These are phyloP conservation scores for Zancudomyces culisetae DNA, from an alignment of 371 early-diverging fungal species.

Conservation along the genomic window DNA sequence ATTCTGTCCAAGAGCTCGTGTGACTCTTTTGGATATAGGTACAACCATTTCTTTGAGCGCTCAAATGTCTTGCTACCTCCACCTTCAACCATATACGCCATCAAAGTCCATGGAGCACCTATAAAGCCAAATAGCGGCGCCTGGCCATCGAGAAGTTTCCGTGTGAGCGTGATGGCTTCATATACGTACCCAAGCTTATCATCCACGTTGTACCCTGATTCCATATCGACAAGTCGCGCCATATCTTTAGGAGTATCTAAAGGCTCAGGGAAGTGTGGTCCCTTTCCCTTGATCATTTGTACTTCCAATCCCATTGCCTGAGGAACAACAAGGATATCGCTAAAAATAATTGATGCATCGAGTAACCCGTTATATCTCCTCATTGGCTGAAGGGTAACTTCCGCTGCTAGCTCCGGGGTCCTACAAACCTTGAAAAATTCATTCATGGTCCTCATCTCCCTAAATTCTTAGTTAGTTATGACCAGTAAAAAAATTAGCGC, in stretches of 20 bases:
- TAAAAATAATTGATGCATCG: slow-evolving; percentile 94
- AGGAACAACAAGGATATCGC: slow-evolving; percentile 91
- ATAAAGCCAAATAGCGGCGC: slow-evolving; percentile 88
- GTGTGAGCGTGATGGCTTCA: slow-evolving; percentile 84
- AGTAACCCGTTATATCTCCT: slow-evolving; percentile 72
- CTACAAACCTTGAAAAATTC: slow-evolving; percentile 91
- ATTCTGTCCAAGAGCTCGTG: slow-evolving; percentile 60
- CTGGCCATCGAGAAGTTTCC: slow-evolving; percentile 62
- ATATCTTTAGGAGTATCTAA: slow-evolving; percentile 54
- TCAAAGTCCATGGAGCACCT: slow-evolving; percentile 95
- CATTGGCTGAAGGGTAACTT: slow-evolving; percentile 90
- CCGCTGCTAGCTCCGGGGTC: slow-evolving; percentile 80
- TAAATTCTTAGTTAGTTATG: no score
- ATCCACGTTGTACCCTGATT: slow-evolving; percentile 32
- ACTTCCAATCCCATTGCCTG: slow-evolving; percentile 91
- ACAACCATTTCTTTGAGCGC: slow-evolving; percentile 81
- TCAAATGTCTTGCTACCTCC: slow-evolving; percentile 80
- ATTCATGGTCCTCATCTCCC: slow-evolving; percentile 56
- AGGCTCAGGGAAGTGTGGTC: slow-evolving; percentile 82
- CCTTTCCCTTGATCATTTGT: slow-evolving; percentile 79
- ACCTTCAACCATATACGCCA: slow-evolving; percentile 98
- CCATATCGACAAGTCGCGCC: slow-evolving; percentile 29
- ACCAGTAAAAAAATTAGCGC: no score
- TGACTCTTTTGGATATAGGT: slow-evolving; percentile 54
- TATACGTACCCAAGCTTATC: slow-evolving; percentile 79